Evolutionary conservation across 2,329 filamentous ascomycete species (phyloP), one percentile per base, ranked within the genome.

Genomic region (Pseudofabraea citricarpa): DNA sequence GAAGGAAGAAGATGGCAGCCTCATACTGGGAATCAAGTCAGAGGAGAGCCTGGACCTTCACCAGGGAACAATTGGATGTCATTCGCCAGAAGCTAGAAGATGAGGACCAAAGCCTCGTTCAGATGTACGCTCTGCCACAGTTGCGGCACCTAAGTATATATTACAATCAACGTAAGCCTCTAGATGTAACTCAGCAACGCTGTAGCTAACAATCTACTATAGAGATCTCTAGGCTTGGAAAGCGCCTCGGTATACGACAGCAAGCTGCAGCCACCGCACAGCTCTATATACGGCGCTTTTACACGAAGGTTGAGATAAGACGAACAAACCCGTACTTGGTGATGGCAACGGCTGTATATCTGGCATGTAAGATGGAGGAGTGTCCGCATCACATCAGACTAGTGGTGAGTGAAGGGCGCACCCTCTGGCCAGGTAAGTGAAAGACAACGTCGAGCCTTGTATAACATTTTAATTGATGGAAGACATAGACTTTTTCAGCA

Each of bases 21-120:
- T 96, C 91, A 67, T 98, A 91, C 70, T 98, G 90, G 90, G 85
- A 89, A 52, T 97, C 93, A 43, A 93, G 89, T 20, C 93, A 98
- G 68, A 80, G 85, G 55, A 85, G 82, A 55, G 80, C 87, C 70
- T 98, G 93, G 93, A 85, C 88, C 44, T 95, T 95, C 66, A 84
- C 87, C 36, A 85, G 88, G 59, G 82, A 89, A 49, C 81, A 90
- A 62, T 75, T 98, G 41, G 78, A 80, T 12, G 75, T 84, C 41
- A 79, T 87, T 63, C 83, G 91, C 44, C 79, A 84, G 60, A 80
- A 81, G 57, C 79, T 95, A 35, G 85, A 87, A 57, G 84, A 90
- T 49, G 80, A 84, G 46, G 86, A 95, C 58, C 77, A 80, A 49
- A 75, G 77, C 33, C 71, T 91, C 12, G 80, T 90, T 48, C 82